Evolutionary conservation across 257 asterid species (phyloP), one percentile per base, ranked within the genome.

Genomic region (Lavandula angustifolia): DNA sequence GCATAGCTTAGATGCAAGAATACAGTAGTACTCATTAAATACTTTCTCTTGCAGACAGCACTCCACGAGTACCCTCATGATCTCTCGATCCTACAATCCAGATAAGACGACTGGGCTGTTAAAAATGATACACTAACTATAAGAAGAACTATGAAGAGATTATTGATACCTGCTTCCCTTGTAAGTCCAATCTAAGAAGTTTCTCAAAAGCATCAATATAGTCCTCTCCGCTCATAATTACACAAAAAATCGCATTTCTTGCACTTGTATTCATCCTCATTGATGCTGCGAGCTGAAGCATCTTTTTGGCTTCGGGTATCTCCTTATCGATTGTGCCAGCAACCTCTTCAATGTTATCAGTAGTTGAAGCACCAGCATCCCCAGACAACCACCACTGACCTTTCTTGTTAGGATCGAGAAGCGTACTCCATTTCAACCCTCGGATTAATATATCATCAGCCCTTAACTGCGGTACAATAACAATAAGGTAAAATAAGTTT

Each of bases 321-420:
- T 86, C 96, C 80, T 66, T 83, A 73, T 88, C 96, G 55, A 90
- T 90, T 70, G 79, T 71, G 73, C 61, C 73, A 32, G 96, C 94
- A 76, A 87, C 90, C 33, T 90, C 92, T 73, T 80, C 87, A 16
- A 87, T 32, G 46, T 83, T 79, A 33, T 83, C 85, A 12, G 70
- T 31, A 9, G 75, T 69, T 16, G 89, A 73, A 17, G 82, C 75
- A 56, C 27, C 27, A 22, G 68, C 41, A 76, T 83, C 91, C 58
- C 95, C 96, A 34, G 89, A 83, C 73, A 80, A 67, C 99, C 99
- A 94, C 99, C 99, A 94, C 66, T 86, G 95, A 7, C 97, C 97
- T 80, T 82, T 94, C 89, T 90, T 87, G 72, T 76, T 75, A 54
- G 95, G 89, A 78, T 90, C 95, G 46, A 87, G 78, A 71, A 94